A percentile compares a stretch with the other conserved stretches of the same genome.
These are phyloP conservation scores for Chytriomyces hyalinus DNA, from an alignment of 192 early-diverging fungal genomes.

Conservation along the genomic window DNA sequence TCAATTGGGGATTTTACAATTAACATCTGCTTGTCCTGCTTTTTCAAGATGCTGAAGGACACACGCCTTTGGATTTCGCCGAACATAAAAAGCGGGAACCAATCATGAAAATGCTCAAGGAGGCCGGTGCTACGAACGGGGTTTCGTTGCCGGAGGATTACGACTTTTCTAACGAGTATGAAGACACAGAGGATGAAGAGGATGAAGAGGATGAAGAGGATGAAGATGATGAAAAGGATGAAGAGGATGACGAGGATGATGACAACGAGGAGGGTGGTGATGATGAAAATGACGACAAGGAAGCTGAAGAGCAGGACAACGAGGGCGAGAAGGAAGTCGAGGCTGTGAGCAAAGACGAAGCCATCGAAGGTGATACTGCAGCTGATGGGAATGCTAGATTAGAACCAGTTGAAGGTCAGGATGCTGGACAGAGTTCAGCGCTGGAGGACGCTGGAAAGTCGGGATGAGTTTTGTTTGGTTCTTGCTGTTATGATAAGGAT, in stretches of 20 bases:
- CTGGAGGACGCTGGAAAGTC: background rate
- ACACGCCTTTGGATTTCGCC: background rate
- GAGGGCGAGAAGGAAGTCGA: background rate
- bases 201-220: constrained; percentile 1
- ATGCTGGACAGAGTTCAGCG: background rate
- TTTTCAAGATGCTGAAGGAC: background rate
- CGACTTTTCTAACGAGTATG: background rate
- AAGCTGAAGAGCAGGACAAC: background rate
- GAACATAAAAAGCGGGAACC: background rate
- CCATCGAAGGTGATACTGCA: background rate
- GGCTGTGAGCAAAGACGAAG: background rate
- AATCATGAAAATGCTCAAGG: background rate
- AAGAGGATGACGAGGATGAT: background rate
- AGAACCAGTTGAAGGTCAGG: background rate
- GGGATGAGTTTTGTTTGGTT: background rate
- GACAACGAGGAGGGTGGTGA: no score
- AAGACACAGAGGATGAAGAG: background rate
- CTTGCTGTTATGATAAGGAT: background rate
- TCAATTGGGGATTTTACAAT: no score
- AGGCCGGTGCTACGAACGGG: background rate
- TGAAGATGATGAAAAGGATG: background rate
- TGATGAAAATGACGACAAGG: background rate
- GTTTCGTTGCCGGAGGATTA: background rate
- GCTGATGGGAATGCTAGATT: background rate
- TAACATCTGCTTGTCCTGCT: no score